Base-by-base conservation (phyloP, 768 basidiomycete species). In the Vishniacozyma victoriae region DNA sequence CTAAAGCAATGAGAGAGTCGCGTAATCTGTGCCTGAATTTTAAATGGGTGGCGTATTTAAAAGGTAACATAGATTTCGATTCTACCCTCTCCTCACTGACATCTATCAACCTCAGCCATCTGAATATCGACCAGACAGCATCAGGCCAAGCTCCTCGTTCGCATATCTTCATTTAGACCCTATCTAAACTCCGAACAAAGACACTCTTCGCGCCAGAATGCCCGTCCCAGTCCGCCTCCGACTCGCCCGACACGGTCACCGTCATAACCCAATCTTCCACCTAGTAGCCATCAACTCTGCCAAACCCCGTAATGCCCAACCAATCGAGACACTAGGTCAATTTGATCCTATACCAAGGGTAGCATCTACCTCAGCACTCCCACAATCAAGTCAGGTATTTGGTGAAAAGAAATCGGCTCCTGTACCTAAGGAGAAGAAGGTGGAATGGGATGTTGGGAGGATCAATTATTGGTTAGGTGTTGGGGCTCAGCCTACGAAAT, bases 391-490 rank as follows among this genome's bases (percentile, higher is more conserved):
- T 80, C 38, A 53, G 47, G 55, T 70, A 19, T 59, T 71, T 70
- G 41, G 75, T 67, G 24, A 20, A 13, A 15, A 78, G 76, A 29
- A 70, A 76, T 50, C 71, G 75, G 19, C 77, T 46, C 41, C 46
- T 29, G 36, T 52, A 3, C 48, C 48, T 40, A 67, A 59, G 35
- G 65, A 72, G 53, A 93, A 91, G 73, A 82, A 79, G 26, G 76
- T 96, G 47, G 79, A 84, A 59, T 96, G 92, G 91, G 90, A 89
- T 71, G 83, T 84, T 20, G 83, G 87, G 60, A 81, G 93, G 67
- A 87, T 97, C 69, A 78, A 78, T 50, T 89, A 87, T 64, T 97
- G 93, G 93, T 72, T 96, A 31, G 78, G 78, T 26, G 80, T 84
- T 15, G 92, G 91, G 0, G 93, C 93, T 26, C 71, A 79, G 51